phyloP scores from a whole-genome alignment of 2,329 filamentous ascomycete species.

The Diplodia corticola region DNA sequence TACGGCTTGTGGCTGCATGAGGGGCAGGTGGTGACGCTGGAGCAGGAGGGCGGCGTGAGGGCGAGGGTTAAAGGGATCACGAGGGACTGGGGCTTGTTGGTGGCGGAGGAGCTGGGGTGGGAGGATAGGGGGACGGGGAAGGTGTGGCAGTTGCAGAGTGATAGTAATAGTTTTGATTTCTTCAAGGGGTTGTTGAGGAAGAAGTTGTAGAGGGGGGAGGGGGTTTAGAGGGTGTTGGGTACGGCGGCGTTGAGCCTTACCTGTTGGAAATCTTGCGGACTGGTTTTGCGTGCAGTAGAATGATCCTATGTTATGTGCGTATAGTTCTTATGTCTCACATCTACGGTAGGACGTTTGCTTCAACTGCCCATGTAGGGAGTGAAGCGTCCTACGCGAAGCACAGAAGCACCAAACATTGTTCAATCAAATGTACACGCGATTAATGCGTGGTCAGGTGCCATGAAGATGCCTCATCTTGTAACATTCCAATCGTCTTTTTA shows the following conservation, averaged over 20 bases:
- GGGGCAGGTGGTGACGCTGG: slow-evolving; percentile 68
- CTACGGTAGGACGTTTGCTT: no score
- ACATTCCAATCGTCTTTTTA: background rate
- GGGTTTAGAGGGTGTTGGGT: background rate
- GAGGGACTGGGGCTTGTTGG: slow-evolving; percentile 82
- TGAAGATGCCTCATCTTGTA: background rate
- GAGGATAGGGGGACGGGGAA: slow-evolving; percentile 74
- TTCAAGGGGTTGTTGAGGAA: slow-evolving; percentile 83
- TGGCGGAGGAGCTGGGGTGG: slow-evolving; percentile 77
- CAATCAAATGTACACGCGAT: no score
- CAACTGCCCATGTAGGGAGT: no score
- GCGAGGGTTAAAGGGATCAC: slow-evolving; percentile 86
- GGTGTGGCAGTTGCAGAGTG: slow-evolving; percentile 83
- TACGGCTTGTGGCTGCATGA: slow-evolving; percentile 48
- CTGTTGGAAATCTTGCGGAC: no score
- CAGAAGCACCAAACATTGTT: no score
- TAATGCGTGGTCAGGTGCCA: no score
- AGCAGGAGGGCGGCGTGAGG: slow-evolving; percentile 72
- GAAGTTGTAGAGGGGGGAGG: slow-evolving; percentile 58
- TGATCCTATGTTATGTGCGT: no score
- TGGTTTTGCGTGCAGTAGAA: no score
- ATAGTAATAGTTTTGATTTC: slow-evolving; percentile 98
- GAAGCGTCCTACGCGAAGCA: no score
- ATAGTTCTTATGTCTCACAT: no score
- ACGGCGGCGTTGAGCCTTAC: no score